Conservation (phyloP, 176 grass and related monocot genomes). For the Microstegium vimineum region DNA sequence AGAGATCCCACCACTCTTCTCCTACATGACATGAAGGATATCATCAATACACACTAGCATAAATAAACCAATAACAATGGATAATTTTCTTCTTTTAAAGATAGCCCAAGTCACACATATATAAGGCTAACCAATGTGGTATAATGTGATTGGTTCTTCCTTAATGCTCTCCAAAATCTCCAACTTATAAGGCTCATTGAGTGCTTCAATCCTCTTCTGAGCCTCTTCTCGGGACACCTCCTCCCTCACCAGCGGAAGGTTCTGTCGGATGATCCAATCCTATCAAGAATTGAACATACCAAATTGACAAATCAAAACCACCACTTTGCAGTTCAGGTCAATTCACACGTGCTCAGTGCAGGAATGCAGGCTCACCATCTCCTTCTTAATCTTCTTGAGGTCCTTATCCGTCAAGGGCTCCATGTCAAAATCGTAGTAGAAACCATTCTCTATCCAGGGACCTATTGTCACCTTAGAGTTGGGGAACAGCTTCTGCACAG, state of each 20-base stretch:
- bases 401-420: constrained; percentile 84
- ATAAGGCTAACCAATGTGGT: constrained; percentile 73
- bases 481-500: constrained; percentile 93
- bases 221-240: constrained; percentile 88
- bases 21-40: constrained; percentile 34
- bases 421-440: constrained; percentile 99
- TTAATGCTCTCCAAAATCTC: constrained; percentile 91
- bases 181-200: constrained; percentile 88
- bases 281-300: constrained; percentile 41
- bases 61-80: not conserved
- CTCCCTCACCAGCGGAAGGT: constrained; percentile 85
- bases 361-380: constrained; percentile 65
- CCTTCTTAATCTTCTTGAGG: constrained; percentile 96
- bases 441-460: constrained; percentile 96
- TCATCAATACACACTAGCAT: not conserved
- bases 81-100: not conserved
- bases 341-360: not conserved
- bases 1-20: constrained; percentile 99
- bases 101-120: not conserved
- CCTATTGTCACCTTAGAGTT: constrained; percentile 90
- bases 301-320: constrained; percentile 42
- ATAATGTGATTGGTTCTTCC: constrained; percentile 93
- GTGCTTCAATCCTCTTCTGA: constrained; percentile 70
- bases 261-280: constrained; percentile 76
- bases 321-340: not conserved